Percentiles rank a stretch among this genome's conserved stretches.
Conservation (phyloP, 2,329 filamentous ascomycete genomes). For the Trichophaea hybrida region DNA sequence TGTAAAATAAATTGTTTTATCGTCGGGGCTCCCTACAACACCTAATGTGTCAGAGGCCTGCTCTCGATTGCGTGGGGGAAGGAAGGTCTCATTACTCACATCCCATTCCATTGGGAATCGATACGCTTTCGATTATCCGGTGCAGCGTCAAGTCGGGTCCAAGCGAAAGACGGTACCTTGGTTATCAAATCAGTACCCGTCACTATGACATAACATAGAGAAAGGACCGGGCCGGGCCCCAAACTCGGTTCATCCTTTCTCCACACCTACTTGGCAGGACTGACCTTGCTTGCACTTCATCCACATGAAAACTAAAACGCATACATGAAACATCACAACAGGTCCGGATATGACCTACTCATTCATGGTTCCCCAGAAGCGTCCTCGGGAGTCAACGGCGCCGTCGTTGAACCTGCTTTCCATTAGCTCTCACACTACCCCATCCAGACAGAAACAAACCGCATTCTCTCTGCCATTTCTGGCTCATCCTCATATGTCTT, state of each 20-base stretch:
- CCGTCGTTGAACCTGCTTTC: conserved; percentile 57
- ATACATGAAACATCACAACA: conserved; percentile 1
- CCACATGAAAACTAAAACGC: conserved; percentile 25
- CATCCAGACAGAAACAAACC: neutral
- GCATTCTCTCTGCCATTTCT: conserved; percentile 37
- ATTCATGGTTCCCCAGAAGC: conserved; percentile 84
- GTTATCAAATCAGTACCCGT: neutral
- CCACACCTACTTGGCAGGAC: neutral
- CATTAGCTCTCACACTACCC: neutral
- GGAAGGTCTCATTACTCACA: conserved; percentile 35
- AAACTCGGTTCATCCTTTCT: neutral
- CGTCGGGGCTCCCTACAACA: conserved; percentile 44
- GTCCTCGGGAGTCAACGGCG: conserved; percentile 60
- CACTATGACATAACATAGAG: neutral
- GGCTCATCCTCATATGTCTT: conserved; percentile 40
- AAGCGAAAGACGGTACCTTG: conserved; percentile 62
- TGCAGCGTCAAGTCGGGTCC: conserved; percentile 45
- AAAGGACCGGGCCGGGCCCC: neutral
- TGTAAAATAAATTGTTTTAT: conserved; percentile 66
- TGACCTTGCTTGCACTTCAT: conserved; percentile 30
- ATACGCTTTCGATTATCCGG: conserved; percentile 48
- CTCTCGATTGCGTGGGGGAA: neutral
- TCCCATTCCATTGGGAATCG: conserved; percentile 71
- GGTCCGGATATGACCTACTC: conserved; percentile 37
- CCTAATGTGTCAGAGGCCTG: neutral